Base-by-base conservation (phyloP, 2,329 filamentous ascomycete species). In the Monilinia laxa region DNA sequence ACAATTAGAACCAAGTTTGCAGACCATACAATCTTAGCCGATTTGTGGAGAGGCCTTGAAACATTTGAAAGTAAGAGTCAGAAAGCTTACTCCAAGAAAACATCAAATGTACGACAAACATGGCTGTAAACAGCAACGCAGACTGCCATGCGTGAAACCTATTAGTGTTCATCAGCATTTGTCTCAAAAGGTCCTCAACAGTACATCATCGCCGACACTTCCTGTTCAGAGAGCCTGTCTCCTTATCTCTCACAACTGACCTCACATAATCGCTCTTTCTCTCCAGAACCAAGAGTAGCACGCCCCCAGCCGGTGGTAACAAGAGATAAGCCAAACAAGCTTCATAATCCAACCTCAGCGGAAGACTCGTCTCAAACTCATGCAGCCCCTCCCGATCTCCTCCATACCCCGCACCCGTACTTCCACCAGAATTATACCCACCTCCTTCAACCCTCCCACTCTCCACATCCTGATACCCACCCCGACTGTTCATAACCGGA, bases 61-160 rank as follows among this genome's bases (percentile, higher is more conserved):
- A 35, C 20, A 18, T 40, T 1, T 2, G 0, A 25, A 28, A 9
- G 31, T 2, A 20, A 38, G 11, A 2, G n/a, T 14, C 2, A 20
- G 18, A 31, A 0, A 23, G 45, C 64, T 60, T 84, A 31, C 91
- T 94, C 90, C 92, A 97, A 16, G 88, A 89, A 78, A 98, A 89
- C 53, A 98, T 80, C 49, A 98, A 83, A 76, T 98, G 94, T 31
- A 97, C 72, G 62, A 96, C 79, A 78, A 93, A 86, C 67, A 87
- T 75, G 59, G 85, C 85, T 0, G 91, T 90, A 77, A 97, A 97
- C 3, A 96, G 79, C 74, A 97, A 82, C 70, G 90, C 89, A 9
- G 90, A 91, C 79, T 99, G 95, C 94, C 95, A 99, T 10, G 95
- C 95, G 78, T 99, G 95, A 73, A 98, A 98, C 70, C 91, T 94